Conservation (phyloP, 495 filamentous ascomycete species). For the Penicillium bialowiezense region DNA sequence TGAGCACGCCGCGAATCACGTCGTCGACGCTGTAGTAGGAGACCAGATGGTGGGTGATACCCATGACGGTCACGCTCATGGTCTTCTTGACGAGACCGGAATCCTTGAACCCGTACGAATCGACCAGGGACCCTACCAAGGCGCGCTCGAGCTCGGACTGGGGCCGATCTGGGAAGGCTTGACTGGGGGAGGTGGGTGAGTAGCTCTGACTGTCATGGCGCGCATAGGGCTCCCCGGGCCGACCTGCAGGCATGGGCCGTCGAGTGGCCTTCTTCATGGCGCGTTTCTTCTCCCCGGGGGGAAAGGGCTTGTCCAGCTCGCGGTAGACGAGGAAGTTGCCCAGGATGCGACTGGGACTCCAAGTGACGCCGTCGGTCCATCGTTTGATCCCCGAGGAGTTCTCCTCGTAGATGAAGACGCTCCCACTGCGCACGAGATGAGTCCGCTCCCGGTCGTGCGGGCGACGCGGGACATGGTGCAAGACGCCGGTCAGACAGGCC, state of each 20-base stretch:
- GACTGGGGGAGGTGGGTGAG: constrained; percentile 39
- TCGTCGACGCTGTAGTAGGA: constrained; percentile 85
- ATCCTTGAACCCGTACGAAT: constrained; percentile 85
- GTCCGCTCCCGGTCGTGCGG: constrained; percentile 81
- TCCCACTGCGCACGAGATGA: constrained; percentile 73
- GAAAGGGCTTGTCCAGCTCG: constrained; percentile 76
- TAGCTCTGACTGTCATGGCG: constrained; percentile 43
- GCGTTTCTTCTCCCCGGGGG: constrained; percentile 85
- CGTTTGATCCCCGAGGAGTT: constrained; percentile 85
- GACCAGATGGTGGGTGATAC: constrained; percentile 75
- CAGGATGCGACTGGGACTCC: constrained; percentile 87
- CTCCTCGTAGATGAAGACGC: constrained; percentile 88
- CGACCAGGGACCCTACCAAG: constrained; percentile 76
- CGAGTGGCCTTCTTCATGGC: constrained; percentile 69
- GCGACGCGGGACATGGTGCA: constrained; percentile 73
- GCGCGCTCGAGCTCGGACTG: constrained; percentile 60
- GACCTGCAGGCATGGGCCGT: constrained; percentile 34
- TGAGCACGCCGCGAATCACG: constrained; percentile 59
- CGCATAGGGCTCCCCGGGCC: constrained; percentile 53
- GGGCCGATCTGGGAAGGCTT: constrained; percentile 37
- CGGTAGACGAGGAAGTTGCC: constrained; percentile 90
- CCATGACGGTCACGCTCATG: constrained; percentile 69
- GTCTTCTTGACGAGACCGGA: constrained; percentile 90
- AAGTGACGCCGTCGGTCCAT: constrained; percentile 88
- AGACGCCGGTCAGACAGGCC: constrained; percentile 62